A percentile compares a stretch with the other conserved stretches of the same genome.
phyloP scores from a whole-genome alignment of 176 grass and related monocot genomes.

The Triticum aestivum region IWGSC_CS_RefSeq_v2.1 NC_057810.1:703159447-703159946 shows the following conservation, averaged over 20 bases:
- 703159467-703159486: conserved; percentile 72
- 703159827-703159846: conserved; percentile 32
- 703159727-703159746: conserved; percentile 73
- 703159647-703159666: conserved; percentile 71
- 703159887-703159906: conserved; percentile 50
- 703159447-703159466: background rate
- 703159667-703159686: conserved; percentile 77
- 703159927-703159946: conserved; percentile 49
- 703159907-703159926: conserved; percentile 93
- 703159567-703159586: conserved; percentile 88
- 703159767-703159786: conserved; percentile 75
- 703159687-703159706: conserved; percentile 85
- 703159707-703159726: conserved; percentile 70
- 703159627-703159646: conserved; percentile 46
- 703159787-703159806: conserved; percentile 83
- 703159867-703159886: background rate
- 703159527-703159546: conserved; percentile 78
- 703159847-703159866: conserved; percentile 55
- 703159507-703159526: conserved; percentile 56
- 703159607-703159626: conserved; percentile 43
- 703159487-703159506: conserved; percentile 93
- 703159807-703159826: conserved; percentile 30
- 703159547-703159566: conserved; percentile 95
- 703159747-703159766: conserved; percentile 75
- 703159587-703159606: conserved; percentile 22